These are phyloP conservation scores for Wickerhamiella musiphila DNA, from an alignment of 805 yeast species.

Conservation along the genomic window DNA sequence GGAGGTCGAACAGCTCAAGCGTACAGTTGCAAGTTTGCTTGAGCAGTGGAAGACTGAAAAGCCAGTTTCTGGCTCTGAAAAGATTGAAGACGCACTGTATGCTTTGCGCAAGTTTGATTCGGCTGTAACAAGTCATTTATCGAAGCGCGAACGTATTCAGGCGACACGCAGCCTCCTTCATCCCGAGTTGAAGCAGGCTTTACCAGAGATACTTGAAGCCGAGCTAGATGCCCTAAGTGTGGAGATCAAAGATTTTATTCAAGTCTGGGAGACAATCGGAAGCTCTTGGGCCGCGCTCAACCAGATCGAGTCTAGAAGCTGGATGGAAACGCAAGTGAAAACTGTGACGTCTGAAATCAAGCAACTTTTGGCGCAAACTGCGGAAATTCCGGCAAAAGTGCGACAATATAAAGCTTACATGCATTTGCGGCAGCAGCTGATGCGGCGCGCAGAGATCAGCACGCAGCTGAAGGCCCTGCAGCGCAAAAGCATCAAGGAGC, in stretches of 20 bases:
- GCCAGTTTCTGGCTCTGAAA: constrained; percentile 18
- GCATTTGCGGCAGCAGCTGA: constrained; percentile 32
- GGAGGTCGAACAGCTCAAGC: constrained; percentile 25
- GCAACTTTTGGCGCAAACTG: constrained; percentile 28
- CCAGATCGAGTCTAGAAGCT: constrained; percentile 26
- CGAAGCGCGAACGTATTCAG: constrained; percentile 13
- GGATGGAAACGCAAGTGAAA: constrained; percentile 34
- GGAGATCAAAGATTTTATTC: constrained; percentile 38
- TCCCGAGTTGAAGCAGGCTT: constrained; percentile 17
- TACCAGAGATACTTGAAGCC: too few relatives aligned
- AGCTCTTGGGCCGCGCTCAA: constrained; percentile 32
- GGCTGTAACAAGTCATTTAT: constrained; percentile 6
- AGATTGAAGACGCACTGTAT: constrained; percentile 15
- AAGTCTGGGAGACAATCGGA: constrained; percentile 49
- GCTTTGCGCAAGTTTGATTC: constrained; percentile 18
- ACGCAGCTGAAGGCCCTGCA: constrained; percentile 21
- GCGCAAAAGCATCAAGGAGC: constrained; percentile 36
- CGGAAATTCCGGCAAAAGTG: constrained; percentile 37
- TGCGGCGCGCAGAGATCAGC: constrained; percentile 21
- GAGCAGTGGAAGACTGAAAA: constrained; percentile 30
- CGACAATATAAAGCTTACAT: constrained; percentile 57
- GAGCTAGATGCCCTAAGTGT: constrained; percentile 22
- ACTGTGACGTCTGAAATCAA: constrained; percentile 33
- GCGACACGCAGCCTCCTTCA: constrained; percentile 24
- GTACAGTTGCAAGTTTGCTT: constrained; percentile 19